Evolutionary conservation across 2,329 filamentous ascomycete species (phyloP), one percentile per base, ranked within the genome.

Genomic region (Chaetomiaceae sp.): DNA sequence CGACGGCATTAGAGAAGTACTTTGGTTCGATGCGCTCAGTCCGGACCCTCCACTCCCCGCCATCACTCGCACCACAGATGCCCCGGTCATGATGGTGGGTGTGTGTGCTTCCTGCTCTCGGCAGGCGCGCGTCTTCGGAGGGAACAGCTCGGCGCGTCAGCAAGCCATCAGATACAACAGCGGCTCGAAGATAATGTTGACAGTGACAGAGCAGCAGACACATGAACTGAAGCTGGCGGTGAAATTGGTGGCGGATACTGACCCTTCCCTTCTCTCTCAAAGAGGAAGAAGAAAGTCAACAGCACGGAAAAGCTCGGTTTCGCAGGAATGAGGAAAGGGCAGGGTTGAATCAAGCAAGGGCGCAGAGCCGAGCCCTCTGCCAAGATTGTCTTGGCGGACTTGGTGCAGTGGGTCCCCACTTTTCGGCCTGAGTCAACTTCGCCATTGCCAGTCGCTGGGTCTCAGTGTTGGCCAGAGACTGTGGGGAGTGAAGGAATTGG

Each of bases 1-100:
- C 41, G 63, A 54, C 62, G 71, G 44, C 18, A 57, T 49, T 40
- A 55, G 23, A 11, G 51, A 41, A 11, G 29, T 20, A n/a, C 47
- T 48, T n/a, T n/a, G n/a, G 16, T 34, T 53, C 36, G 25, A 16
- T 36, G 45, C 43, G 23, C 18, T 43, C 45, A 30, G 51, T 29
- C 21, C 48, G 13, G 37, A 25, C 10, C 29, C 56, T 47, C 46
- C 46, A 16, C 41, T 48, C 38, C 30, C 51, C 16, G 57, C 46
- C 51, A 50, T 46, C 33, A 43, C 38, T 18, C 37, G 56, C 29
- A 52, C 53, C 36, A 45, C 47, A 37, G 51, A 42, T 41, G 53
- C 47, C 16, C 53, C 51, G 3, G 60, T 57, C 60, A 62, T 62
- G 36, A 25, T 51, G 42, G 8, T 20, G n/a, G n/a, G n/a, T n/a